phyloP scores from a whole-genome alignment of 345 rosid species.

The Rhodamnia argentea region DNA sequence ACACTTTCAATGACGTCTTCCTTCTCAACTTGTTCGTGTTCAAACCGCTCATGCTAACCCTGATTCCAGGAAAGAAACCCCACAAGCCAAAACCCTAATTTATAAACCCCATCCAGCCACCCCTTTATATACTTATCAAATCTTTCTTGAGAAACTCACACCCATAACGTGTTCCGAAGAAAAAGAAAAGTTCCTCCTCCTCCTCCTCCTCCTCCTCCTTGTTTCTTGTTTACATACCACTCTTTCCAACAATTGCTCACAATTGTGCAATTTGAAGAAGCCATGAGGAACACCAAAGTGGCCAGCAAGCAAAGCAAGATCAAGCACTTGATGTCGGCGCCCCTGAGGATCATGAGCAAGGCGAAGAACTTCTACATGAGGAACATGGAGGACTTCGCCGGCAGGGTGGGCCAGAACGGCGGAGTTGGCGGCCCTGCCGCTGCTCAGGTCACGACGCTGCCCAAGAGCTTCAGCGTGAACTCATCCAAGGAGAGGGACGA shows the following conservation, averaged over 20 bases:
- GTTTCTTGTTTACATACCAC: not conserved
- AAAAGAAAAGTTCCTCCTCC: not conserved
- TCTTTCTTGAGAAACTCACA: not conserved
- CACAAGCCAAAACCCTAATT: not conserved
- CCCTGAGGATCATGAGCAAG: slow-evolving; percentile 19
- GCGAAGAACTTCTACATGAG: slow-evolving; percentile 23
- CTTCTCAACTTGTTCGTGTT: not conserved
- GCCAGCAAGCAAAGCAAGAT: slow-evolving; percentile 11
- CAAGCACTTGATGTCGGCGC: slow-evolving; percentile 2
- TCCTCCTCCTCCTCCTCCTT: not conserved
- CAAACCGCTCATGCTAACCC: not conserved
- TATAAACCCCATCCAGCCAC: not conserved
- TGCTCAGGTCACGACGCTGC: slow-evolving; percentile 2
- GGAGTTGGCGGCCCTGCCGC: not conserved
- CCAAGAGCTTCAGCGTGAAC: slow-evolving; percentile 17
- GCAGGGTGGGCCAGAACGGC: slow-evolving; percentile 5
- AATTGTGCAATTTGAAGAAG: not conserved
- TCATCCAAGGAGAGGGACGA: not conserved
- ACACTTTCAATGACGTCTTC: not conserved
- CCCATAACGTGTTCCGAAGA: not conserved
- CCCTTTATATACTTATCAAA: not conserved
- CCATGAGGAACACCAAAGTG: slow-evolving; percentile 6
- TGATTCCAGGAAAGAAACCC: not conserved
- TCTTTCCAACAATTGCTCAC: not conserved
- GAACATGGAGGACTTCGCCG: slow-evolving; percentile 14